Evolutionary conservation across 2,329 filamentous ascomycete genomes (phyloP).

Genomic region (Alternaria sp.): DNA sequence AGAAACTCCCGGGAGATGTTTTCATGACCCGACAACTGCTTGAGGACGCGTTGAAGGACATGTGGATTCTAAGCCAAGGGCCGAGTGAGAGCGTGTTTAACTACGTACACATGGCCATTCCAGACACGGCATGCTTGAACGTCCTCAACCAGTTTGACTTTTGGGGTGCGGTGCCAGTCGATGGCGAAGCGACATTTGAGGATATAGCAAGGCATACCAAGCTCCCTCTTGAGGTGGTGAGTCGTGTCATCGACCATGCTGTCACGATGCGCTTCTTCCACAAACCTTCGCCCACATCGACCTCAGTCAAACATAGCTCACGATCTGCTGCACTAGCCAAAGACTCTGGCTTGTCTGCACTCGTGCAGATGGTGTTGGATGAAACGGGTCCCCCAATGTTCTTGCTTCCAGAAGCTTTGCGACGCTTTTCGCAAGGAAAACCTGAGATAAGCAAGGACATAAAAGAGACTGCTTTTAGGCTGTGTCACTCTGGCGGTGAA

Average conservation of each 20-base stretch:
- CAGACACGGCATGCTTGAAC: constrained; percentile 57
- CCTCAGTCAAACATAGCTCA: constrained; percentile 36
- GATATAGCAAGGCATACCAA: constrained; percentile 38
- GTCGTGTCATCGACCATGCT: constrained; percentile 46
- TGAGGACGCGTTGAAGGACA: constrained; percentile 57
- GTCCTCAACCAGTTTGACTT: constrained; percentile 63
- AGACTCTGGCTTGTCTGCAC: constrained; percentile 33
- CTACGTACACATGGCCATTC: constrained; percentile 49
- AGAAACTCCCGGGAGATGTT: constrained; percentile 53
- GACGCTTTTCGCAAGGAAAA: constrained; percentile 37
- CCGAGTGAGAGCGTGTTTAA: constrained; percentile 61
- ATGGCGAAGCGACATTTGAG: constrained; percentile 54
- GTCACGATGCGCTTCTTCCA: constrained; percentile 49
- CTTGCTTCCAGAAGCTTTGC: constrained; percentile 38
- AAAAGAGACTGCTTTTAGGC: constrained; percentile 39
- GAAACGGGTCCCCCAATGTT: constrained; percentile 40
- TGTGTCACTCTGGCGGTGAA: constrained; percentile 37
- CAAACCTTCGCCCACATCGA: constrained; percentile 23
- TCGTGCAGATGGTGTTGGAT: constrained; percentile 37
- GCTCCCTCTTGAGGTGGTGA: constrained; percentile 39
- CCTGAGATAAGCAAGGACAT: constrained; percentile 31
- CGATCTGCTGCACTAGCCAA: constrained; percentile 41
- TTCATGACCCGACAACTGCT: constrained; percentile 57
- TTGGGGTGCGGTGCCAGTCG: constrained; percentile 60
- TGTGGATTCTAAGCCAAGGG: constrained; percentile 58